Conservation (phyloP, 306 rosid genomes). For the Quercus mongolica region DNA sequence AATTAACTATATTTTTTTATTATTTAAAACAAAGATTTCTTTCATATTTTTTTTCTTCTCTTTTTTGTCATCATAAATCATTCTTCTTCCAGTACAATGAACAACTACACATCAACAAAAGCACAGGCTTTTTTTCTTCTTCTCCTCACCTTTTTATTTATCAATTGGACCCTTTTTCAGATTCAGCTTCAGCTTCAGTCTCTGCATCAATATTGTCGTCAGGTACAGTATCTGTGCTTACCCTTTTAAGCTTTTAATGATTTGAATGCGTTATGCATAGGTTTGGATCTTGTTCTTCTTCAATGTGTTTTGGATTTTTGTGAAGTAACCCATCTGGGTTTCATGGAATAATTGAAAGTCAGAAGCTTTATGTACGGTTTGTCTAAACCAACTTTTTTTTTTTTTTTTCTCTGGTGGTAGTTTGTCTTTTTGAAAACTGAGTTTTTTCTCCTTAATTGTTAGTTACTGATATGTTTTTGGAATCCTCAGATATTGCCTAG, state of each 20-base stretch:
- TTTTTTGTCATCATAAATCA: conserved; percentile 16
- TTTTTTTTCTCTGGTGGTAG: neutral
- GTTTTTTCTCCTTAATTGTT: too few species aligned
- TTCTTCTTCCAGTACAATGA: conserved; percentile 11
- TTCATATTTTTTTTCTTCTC: neutral
- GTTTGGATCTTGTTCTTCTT: conserved; percentile 4
- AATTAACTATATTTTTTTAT: neutral
- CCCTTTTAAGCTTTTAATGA: neutral
- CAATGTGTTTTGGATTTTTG: neutral
- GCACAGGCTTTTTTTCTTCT: neutral
- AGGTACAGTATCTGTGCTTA: conserved; percentile 11
- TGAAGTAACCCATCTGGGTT: neutral
- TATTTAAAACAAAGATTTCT: neutral
- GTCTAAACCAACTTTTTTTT: neutral
- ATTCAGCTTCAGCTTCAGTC: neutral
- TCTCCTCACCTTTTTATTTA: too few species aligned
- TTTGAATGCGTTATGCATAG: conserved; percentile 1
- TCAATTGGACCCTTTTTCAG: neutral
- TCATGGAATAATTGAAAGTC: conserved; percentile 3
- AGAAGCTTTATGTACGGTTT: neutral
- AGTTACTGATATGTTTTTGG: too few species aligned
- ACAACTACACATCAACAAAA: neutral
- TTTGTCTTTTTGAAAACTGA: too few species aligned
- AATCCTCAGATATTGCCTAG: too few species aligned
- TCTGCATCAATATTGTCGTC: conserved; percentile 1